phyloP scores from a whole-genome alignment of 192 early-diverging fungal species.

The Entomortierella lignicola region DNA sequence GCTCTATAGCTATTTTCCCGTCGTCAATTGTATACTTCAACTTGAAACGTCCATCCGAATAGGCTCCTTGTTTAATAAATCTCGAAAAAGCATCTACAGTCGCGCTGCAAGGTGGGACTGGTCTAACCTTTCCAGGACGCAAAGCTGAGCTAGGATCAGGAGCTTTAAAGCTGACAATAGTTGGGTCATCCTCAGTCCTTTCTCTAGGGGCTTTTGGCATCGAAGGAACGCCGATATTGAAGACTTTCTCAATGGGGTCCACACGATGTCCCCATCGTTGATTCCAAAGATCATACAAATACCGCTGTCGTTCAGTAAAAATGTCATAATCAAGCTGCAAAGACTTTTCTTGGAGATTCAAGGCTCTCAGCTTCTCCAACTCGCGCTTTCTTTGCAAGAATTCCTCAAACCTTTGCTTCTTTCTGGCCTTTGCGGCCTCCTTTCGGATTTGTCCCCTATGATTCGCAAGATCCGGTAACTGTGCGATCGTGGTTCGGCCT shows the following conservation, averaged over 20 bases:
- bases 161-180: neutral
- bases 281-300: conserved; percentile 28
- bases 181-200: neutral
- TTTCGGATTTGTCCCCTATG: conserved; percentile 12
- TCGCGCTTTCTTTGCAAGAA: conserved; percentile 1
- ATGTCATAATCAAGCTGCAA: neutral
- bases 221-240: conserved; percentile 42
- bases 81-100: conserved; percentile 21
- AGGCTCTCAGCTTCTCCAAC: neutral
- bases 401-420: conserved; percentile 4
- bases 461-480: neutral
- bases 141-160: conserved; percentile 8
- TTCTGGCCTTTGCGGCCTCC: conserved; percentile 6
- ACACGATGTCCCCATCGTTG: conserved; percentile 10
- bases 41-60: conserved; percentile 7
- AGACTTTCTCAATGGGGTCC: conserved; percentile 40
- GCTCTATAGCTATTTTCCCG: neutral
- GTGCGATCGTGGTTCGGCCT: conserved; percentile 4
- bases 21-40: conserved; percentile 1
- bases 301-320: conserved; percentile 2
- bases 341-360: neutral
- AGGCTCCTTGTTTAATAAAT: conserved; percentile 18
- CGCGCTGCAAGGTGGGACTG: conserved; percentile 36
- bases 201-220: neutral
- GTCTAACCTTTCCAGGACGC: conserved; percentile 26